These are phyloP conservation scores for Arthrobotrys pseudoclavata DNA, from an alignment of 2,329 filamentous ascomycete species.

Conservation along the genomic window DNA sequence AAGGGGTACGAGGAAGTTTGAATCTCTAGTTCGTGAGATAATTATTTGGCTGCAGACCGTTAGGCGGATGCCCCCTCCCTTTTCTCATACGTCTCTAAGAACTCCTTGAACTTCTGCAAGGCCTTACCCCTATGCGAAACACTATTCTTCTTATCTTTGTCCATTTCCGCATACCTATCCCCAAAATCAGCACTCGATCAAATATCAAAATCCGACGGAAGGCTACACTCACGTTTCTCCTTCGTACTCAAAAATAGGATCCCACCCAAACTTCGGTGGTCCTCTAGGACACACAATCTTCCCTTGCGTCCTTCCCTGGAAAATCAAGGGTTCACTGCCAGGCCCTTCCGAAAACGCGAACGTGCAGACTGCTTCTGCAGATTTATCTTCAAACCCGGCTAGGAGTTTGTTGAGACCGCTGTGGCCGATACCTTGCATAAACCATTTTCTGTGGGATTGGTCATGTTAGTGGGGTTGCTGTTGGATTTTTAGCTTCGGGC, in stretches of 20 bases:
- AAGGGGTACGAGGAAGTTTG: not conserved
- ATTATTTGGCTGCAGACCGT: not conserved
- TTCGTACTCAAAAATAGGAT: conserved; percentile 93
- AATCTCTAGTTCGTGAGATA: not conserved
- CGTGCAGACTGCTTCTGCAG: conserved; percentile 92
- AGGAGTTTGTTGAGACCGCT: conserved; percentile 90
- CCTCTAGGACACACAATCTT: conserved; percentile 69
- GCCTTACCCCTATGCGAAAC: conserved; percentile 92
- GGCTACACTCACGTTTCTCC: conserved; percentile 75
- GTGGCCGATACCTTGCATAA: conserved; percentile 85
- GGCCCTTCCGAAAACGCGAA: conserved; percentile 93
- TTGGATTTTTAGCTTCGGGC: not conserved
- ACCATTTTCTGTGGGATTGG: conserved; percentile 87
- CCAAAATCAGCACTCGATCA: conserved; percentile 1
- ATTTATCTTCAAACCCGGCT: conserved; percentile 88
- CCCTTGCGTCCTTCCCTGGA: conserved; percentile 84
- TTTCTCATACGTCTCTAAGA: conserved; percentile 73
- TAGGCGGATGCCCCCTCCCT: conserved; percentile 9
- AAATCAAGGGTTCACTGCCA: conserved; percentile 84
- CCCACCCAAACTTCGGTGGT: conserved; percentile 74
- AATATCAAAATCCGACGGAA: not conserved
- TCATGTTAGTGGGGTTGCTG: not conserved
- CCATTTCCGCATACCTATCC: conserved; percentile 89
- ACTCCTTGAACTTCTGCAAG: conserved; percentile 85
- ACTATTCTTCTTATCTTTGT: conserved; percentile 85